These are phyloP conservation scores for Lizonia empirigonia DNA, from an alignment of 2,329 filamentous ascomycete genomes.

Conservation along the genomic window DNA sequence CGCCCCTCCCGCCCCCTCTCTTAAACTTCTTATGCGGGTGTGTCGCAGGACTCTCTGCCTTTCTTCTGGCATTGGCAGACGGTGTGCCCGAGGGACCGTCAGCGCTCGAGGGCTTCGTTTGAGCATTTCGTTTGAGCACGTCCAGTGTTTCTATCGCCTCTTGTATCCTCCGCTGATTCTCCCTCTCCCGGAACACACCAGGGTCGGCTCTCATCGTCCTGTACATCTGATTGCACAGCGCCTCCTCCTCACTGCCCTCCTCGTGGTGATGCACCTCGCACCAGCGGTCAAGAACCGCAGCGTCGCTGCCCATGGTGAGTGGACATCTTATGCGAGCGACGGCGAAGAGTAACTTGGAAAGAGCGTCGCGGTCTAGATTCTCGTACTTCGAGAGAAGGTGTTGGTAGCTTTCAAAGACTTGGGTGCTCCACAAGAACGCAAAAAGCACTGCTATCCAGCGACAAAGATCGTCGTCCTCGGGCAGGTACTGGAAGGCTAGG, in stretches of 20 bases:
- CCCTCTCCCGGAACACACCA: neutral
- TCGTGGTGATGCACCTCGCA: constrained; percentile 21
- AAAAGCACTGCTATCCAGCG: constrained; percentile 24
- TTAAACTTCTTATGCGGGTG: neutral
- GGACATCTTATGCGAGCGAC: constrained; percentile 11
- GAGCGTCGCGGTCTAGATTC: neutral
- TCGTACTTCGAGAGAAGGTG: constrained; percentile 1
- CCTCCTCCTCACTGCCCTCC: constrained; percentile 3
- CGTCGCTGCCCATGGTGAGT: constrained; percentile 13
- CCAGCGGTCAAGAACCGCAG: constrained; percentile 16
- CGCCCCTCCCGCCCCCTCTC: constrained; percentile 1
- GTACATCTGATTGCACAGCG: neutral
- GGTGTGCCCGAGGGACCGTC: neutral
- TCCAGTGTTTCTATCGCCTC: neutral
- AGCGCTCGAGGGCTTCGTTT: neutral
- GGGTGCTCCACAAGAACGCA: constrained; percentile 20
- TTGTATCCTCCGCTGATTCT: neutral
- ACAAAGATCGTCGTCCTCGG: constrained; percentile 16
- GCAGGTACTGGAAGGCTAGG: constrained; percentile 21
- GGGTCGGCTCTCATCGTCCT: neutral
- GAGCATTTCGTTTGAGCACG: too few relatives aligned
- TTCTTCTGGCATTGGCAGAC: neutral
- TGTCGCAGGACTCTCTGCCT: neutral
- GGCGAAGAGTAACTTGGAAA: constrained; percentile 18
- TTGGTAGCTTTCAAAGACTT: constrained; percentile 5